phyloP scores from a whole-genome alignment of 768 basidiomycete species.

The Leucocoprinus sp. region DNA sequence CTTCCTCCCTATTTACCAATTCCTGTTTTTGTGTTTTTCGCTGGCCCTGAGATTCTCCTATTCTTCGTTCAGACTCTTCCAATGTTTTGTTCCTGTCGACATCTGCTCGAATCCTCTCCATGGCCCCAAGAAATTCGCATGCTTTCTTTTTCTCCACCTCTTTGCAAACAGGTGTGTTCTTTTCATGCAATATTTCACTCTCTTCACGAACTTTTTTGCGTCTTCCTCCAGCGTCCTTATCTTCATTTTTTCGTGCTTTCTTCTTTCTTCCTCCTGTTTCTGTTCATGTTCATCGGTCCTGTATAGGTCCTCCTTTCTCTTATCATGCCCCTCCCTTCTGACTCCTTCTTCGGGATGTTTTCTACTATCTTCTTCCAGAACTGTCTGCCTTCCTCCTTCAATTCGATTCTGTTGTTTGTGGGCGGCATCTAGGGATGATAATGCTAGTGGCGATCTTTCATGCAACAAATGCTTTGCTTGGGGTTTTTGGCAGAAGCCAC shows the following conservation, averaged over 20 bases:
- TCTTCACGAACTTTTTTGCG: background rate
- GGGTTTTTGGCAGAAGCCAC: background rate
- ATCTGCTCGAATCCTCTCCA: too few relatives aligned
- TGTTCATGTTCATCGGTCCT: background rate
- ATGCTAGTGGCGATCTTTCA: background rate
- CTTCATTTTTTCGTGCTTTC: background rate
- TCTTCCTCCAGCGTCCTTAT: background rate
- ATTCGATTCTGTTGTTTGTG: background rate
- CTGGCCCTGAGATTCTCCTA: background rate
- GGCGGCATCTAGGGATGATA: background rate
- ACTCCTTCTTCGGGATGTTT: too few relatives aligned
- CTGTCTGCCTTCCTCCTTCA: background rate
- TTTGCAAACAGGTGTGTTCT: background rate
- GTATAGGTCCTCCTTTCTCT: background rate
- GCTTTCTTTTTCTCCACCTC: background rate
- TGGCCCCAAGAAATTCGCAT: background rate
- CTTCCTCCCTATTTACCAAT: background rate
- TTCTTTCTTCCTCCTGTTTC: conserved; percentile 9
- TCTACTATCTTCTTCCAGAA: conserved; percentile 2
- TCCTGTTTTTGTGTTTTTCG: background rate
- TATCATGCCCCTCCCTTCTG: conserved; percentile 1
- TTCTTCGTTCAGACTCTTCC: background rate
- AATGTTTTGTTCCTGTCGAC: background rate
- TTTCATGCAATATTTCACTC: background rate
- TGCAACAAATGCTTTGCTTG: background rate